phyloP scores from a whole-genome alignment of 2,329 filamentous ascomycete species.

The Monilinia polystroma region DNA sequence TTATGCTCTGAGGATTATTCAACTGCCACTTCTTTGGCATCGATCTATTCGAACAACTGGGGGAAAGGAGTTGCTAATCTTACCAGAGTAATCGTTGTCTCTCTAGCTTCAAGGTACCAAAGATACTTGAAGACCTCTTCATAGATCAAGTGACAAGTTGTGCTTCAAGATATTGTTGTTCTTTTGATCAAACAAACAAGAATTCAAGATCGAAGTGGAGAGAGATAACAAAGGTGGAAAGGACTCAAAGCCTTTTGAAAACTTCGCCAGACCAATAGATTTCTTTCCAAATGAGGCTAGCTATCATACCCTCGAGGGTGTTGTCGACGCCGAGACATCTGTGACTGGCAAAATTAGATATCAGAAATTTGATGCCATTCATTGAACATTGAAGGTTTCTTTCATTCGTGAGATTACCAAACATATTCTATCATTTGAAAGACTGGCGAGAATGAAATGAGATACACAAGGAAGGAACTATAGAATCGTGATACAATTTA shows the following conservation, averaged over 20 bases:
- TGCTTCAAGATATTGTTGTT: background rate
- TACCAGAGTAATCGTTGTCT: background rate
- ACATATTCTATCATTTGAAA: background rate
- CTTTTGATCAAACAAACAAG: background rate
- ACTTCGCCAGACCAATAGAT: background rate
- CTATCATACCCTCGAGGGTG: background rate
- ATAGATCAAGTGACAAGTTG: background rate
- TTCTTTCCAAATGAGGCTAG: background rate
- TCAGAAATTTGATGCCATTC: background rate
- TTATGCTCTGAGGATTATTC: background rate
- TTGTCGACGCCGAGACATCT: background rate
- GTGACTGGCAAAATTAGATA: background rate
- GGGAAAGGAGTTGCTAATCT: background rate
- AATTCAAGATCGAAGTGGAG: background rate
- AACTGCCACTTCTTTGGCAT: background rate
- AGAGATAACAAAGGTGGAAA: background rate
- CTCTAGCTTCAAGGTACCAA: background rate
- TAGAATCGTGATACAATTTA: background rate
- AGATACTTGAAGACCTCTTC: background rate
- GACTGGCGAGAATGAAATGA: background rate
- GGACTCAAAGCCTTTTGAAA: background rate
- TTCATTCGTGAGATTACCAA: background rate
- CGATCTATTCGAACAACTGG: background rate
- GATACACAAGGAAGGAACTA: background rate
- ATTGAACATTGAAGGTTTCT: background rate